Percentiles rank a stretch among this genome's conserved stretches.
Conservation (phyloP, 2,329 filamentous ascomycete genomes). For the Claviceps monticola region DNA sequence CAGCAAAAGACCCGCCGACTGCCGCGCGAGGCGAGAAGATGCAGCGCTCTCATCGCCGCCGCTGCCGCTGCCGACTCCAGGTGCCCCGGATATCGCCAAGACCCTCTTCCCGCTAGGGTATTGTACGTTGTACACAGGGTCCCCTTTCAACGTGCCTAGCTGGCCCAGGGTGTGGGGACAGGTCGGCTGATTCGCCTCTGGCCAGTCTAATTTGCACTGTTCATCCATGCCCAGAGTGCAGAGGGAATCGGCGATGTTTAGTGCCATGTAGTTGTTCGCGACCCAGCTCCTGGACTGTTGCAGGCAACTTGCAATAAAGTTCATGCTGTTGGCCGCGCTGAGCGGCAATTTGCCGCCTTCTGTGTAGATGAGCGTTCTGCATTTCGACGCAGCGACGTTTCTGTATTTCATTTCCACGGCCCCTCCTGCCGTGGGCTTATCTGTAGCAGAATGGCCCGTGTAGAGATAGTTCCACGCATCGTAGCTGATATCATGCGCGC, state of each 20-base stretch:
- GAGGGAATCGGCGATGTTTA: slow-evolving; percentile 36
- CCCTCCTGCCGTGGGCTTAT: slow-evolving; percentile 33
- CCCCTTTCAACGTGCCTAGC: slow-evolving; percentile 18
- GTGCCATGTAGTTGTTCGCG: slow-evolving; percentile 31
- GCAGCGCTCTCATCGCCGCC: neutral
- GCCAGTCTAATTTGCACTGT: slow-evolving; percentile 29
- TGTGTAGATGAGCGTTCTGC: slow-evolving; percentile 33
- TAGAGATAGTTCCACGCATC: slow-evolving; percentile 49
- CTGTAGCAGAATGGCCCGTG: slow-evolving; percentile 31
- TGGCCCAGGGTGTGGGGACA: slow-evolving; percentile 29
- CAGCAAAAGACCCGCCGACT: neutral
- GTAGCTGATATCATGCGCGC: slow-evolving; percentile 45
- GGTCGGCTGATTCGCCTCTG: slow-evolving; percentile 28
- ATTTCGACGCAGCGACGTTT: slow-evolving; percentile 29
- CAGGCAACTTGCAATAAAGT: slow-evolving; percentile 34
- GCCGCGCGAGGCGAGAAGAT: neutral
- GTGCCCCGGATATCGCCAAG: slow-evolving; percentile 15
- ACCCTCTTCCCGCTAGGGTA: slow-evolving; percentile 31
- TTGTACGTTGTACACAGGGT: slow-evolving; percentile 32
- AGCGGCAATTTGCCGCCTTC: slow-evolving; percentile 24
- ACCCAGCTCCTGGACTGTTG: slow-evolving; percentile 30
- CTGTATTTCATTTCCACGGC: slow-evolving; percentile 32
- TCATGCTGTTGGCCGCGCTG: slow-evolving; percentile 38
- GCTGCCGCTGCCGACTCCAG: neutral
- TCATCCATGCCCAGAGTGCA: slow-evolving; percentile 34